Evolutionary conservation across 2,329 filamentous ascomycete genomes (phyloP), one percentile per base, ranked within the genome.

Genomic region (Huntiella bhutanensis): DNA sequence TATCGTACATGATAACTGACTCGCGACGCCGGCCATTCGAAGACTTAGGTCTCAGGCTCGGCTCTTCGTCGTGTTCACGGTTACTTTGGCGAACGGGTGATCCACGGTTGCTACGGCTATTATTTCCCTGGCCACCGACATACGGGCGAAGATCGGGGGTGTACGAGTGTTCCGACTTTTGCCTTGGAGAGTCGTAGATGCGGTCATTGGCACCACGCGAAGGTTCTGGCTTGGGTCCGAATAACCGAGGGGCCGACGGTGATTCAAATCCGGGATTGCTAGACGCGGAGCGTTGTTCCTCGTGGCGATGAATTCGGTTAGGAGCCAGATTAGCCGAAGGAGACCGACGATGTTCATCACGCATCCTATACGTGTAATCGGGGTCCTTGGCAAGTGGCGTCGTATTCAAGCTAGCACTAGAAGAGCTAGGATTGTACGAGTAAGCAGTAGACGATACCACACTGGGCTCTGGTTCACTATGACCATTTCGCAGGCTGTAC

Each of bases 211-310:
- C 32, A 4, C 28, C 17, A 4, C 41, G 41, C 12, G 33, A 34
- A 7, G 48, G 48, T 38, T 50, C 48, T 5, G 48, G 48, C 41
- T 50, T 50, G 7, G 48, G 48, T 12, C 48, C 48, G 38, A 50
- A 50, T 10, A 50, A 41, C 10, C 45, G 41, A 3, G 45, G 41
- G 16, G 40, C 44, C 11, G 35, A 47, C 15, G 45, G 39, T 12
- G 36, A 45, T 7, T 47, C 48, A 17, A 41, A 45, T 17, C 37
- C 37, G 15, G 48, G 45, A 15, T 47, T 50, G 42, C 41, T 43
- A 41, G 45, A 46, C 22, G 43, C 15, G 28, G 48, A 47, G 32
- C 45, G 35, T 17, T 45, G 41, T 13, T 47, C 45, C 2, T 50
- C 48, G 28, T 38, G 35, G 32, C 41, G 41, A 35, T 47, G 37